Base-by-base conservation (phyloP, 768 basidiomycete genomes). In the Sutorius australiensis region DNA sequence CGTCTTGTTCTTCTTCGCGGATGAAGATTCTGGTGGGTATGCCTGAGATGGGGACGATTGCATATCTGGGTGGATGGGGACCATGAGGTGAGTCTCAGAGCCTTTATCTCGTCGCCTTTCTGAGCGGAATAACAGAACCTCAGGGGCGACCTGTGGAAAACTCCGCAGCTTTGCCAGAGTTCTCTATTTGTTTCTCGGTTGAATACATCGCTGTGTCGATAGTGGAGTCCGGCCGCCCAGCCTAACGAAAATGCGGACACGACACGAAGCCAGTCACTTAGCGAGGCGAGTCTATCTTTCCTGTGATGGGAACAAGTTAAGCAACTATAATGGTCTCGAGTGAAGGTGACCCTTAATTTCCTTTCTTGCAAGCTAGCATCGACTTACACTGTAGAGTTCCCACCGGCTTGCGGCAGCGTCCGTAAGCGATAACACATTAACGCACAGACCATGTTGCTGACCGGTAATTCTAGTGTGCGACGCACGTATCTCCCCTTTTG, bases 1-100 rank as follows among this genome's bases (percentile, higher is more conserved):
- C 27, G 47, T 44, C 40, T 66, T 64, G 44, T 54, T 61, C 39
- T 64, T 65, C 46, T n/a, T 66, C 7, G 41, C 16, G 9, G 58
- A 53, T 0, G 44, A 57, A 19, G 30, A 30, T 8, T 45, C 57
- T 12, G 64, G 16, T 38, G 53, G 1, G 34, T 17, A n/a, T 30
- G 14, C 6, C 33, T 21, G 57, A 42, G 53, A 53, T 37, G 64
- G 49, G 1, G 64, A 53, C 36, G 48, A 13, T 16, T 51, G 55
- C 63, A 64, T 66, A 32, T 34, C 3, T 34, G 53, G 46, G n/a
- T 40, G 19, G 50, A 32, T 46, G 46, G 30, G 41, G n/a, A n/a
- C n/a, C n/a, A n/a, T n/a, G n/a, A n/a, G n/a, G 45, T 48, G 58
- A 63, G 57, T 65, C 56, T 50, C 31, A 2, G 24, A 24, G n/a